Conservation (phyloP, 805 yeast species). For the Myxozyma sirexii region DNA sequence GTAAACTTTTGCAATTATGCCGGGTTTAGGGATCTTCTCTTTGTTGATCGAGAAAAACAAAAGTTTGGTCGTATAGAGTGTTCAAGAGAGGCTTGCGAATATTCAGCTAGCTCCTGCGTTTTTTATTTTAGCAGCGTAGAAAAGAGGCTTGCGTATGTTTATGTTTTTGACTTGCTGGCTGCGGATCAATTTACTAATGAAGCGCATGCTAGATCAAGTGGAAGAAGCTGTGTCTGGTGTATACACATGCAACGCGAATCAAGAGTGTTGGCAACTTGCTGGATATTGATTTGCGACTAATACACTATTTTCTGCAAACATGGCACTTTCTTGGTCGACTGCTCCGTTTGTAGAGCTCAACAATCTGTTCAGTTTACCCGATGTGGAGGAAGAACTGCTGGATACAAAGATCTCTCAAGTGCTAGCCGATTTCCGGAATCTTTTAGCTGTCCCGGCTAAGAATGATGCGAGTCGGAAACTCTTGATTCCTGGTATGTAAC, state of each 20-base stretch:
- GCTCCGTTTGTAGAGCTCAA: slow-evolving; percentile 22
- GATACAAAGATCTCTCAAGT: neutral
- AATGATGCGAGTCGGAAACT: slow-evolving; percentile 42
- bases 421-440: slow-evolving; percentile 42
- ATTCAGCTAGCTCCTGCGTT: no score
- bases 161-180: neutral
- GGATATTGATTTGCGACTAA: neutral
- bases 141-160: neutral
- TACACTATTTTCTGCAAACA: neutral
- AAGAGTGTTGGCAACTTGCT: no score
- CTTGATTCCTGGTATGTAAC: slow-evolving; percentile 39
- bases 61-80: neutral
- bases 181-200: no score
- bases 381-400: neutral
- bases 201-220: neutral
- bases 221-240: neutral
- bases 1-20: neutral
- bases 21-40: neutral
- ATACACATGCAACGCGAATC: neutral
- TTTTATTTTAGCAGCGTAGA: no score
- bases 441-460: slow-evolving; percentile 45
- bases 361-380: slow-evolving; percentile 7
- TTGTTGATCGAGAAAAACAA: slow-evolving; percentile 4
- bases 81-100: neutral
- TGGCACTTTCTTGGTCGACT: slow-evolving; percentile 29